phyloP scores from a whole-genome alignment of 2,329 filamentous ascomycete genomes.

The Bisporella sp. region DNA sequence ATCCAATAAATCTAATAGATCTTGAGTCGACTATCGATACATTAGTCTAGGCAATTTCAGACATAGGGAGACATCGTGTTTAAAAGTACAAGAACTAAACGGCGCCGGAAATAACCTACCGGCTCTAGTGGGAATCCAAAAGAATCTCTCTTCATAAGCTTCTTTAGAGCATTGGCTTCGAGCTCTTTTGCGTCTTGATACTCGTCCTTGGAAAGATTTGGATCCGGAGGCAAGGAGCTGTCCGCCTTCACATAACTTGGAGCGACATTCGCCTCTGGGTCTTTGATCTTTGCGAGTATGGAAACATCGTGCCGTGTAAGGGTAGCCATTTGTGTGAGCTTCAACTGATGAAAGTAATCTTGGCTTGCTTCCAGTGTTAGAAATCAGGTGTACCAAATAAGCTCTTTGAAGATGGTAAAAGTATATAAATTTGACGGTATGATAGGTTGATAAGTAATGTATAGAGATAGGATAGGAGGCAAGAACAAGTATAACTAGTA shows the following conservation, averaged over 20 bases:
- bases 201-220: conserved; percentile 44
- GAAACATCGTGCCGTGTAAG: conserved; percentile 54
- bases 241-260: conserved; percentile 45
- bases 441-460: too few species aligned
- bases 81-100: too few species aligned
- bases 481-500: too few species aligned
- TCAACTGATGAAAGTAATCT: too few species aligned
- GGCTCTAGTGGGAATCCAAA: conserved; percentile 41
- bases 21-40: neutral
- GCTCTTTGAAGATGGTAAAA: too few species aligned
- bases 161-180: conserved; percentile 45
- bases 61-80: neutral
- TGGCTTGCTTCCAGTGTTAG: too few species aligned
- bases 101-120: neutral
- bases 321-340: conserved; percentile 9
- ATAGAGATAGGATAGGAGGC: too few species aligned
- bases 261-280: conserved; percentile 55
- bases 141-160: conserved; percentile 31
- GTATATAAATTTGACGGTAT: too few species aligned
- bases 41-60: neutral
- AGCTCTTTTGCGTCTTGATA: conserved; percentile 44
- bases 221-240: conserved; percentile 43
- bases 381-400: too few species aligned
- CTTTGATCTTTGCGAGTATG: conserved; percentile 59
- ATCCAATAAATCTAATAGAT: conserved; percentile 34